Evolutionary conservation across 495 filamentous ascomycete species (phyloP).

Genomic region (Tricharina praecox): DNA sequence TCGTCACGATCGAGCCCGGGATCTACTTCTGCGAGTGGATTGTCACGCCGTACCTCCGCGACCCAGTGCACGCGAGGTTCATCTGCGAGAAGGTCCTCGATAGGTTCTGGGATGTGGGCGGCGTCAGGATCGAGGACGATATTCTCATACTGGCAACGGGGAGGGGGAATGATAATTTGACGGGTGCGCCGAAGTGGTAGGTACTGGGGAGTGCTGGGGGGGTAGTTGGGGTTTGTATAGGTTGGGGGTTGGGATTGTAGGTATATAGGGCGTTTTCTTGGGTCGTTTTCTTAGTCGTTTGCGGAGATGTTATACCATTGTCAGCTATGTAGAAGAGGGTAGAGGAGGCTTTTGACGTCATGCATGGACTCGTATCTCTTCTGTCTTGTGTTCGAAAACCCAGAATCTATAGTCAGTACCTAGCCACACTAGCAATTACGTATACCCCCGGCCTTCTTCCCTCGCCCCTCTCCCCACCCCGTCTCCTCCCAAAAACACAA

Average conservation of each 20-base stretch:
- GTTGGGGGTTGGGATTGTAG: not conserved
- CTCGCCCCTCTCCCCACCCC: no score
- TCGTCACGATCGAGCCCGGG: conserved; percentile 78
- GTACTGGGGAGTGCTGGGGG: conserved; percentile 42
- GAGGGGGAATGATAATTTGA: conserved; percentile 52
- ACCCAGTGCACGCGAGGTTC: conserved; percentile 44
- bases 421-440: no score
- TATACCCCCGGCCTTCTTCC: no score
- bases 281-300: no score
- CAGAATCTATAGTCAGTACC: no score
- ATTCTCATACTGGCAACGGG: conserved; percentile 63
- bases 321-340: no score
- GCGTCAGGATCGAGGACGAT: conserved; percentile 84
- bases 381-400: no score
- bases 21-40: conserved; percentile 56
- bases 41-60: conserved; percentile 40
- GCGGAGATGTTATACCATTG: no score
- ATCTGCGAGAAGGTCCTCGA: conserved; percentile 58
- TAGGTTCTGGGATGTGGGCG: conserved; percentile 61
- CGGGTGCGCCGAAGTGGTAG: conserved; percentile 62
- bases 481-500: no score
- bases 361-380: no score
- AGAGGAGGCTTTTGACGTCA: no score
- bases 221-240: not conserved
- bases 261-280: not conserved